These are phyloP conservation scores for Filobasidium floriforme DNA, from an alignment of 768 basidiomycete species.

Conservation along the genomic window DNA sequence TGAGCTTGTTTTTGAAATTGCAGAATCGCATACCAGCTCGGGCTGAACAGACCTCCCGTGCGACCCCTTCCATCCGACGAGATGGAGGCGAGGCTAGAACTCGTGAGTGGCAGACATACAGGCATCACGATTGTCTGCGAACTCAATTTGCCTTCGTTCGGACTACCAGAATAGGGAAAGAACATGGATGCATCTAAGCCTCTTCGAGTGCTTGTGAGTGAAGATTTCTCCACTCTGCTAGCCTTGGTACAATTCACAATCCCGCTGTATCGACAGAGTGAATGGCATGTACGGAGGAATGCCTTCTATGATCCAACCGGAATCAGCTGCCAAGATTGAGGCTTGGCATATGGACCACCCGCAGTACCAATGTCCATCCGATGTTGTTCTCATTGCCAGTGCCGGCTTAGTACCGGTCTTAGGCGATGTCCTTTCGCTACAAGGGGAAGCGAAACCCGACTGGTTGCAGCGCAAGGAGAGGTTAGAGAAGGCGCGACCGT, in stretches of 20 bases:
- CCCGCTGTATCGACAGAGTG: neutral
- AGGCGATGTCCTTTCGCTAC: neutral
- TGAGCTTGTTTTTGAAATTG: neutral
- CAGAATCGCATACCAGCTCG: neutral
- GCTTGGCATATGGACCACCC: neutral
- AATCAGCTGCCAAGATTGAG: neutral
- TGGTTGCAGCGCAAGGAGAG: neutral
- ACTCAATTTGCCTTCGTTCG: neutral
- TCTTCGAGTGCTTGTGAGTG: neutral
- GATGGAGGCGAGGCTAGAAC: neutral
- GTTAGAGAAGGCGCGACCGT: neutral
- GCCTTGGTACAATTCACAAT: neutral
- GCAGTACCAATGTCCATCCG: neutral
- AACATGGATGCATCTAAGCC: neutral
- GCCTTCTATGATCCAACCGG: neutral
- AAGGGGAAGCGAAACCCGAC: neutral
- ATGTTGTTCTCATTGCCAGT: neutral
- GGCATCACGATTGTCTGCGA: neutral
- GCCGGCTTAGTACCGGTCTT: neutral
- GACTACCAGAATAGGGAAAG: neutral
- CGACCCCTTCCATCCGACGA: neutral
- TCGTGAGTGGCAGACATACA: neutral
- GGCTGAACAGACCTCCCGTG: neutral
- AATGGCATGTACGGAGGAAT: neutral
- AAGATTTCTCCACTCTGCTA: neutral